phyloP scores from a whole-genome alignment of 345 rosid genomes.

The Syzygium aromaticum region DNA sequence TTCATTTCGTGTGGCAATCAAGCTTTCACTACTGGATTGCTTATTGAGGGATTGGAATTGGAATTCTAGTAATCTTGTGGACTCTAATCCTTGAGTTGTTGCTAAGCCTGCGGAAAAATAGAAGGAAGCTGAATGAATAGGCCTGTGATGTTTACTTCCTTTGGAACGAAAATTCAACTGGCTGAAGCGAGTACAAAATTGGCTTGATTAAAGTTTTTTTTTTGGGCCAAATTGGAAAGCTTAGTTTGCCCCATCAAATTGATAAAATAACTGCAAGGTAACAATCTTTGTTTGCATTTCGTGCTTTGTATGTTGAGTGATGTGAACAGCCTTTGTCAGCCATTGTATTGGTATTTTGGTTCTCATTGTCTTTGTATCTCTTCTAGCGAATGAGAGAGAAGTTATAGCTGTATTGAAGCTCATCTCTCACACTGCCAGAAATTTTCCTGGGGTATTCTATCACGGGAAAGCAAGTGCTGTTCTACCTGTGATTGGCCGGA shows the following conservation, averaged over 20 bases:
- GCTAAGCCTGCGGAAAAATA: background rate
- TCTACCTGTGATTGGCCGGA: conserved; percentile 67
- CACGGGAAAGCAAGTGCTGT: conserved; percentile 70
- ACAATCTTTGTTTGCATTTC: background rate
- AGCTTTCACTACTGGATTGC: background rate
- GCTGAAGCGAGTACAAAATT: background rate
- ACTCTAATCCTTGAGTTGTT: background rate
- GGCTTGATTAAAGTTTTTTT: background rate
- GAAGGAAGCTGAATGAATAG: background rate
- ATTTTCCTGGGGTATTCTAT: conserved; percentile 70
- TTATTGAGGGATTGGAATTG: background rate
- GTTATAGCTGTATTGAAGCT: conserved; percentile 80
- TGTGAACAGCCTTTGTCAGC: background rate
- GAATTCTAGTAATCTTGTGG: background rate
- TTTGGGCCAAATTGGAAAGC: background rate
- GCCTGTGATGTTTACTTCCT: background rate
- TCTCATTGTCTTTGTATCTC: background rate
- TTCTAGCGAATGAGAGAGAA: conserved; percentile 70
- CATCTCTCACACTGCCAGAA: conserved; percentile 65
- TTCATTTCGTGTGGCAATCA: background rate
- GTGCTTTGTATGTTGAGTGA: background rate
- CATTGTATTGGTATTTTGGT: background rate
- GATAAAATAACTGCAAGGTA: background rate
- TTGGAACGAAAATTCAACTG: background rate
- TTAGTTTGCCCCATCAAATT: background rate